Evolutionary conservation across 768 basidiomycete genomes (phyloP).

Genomic region (Lentinula raphanica): DNA sequence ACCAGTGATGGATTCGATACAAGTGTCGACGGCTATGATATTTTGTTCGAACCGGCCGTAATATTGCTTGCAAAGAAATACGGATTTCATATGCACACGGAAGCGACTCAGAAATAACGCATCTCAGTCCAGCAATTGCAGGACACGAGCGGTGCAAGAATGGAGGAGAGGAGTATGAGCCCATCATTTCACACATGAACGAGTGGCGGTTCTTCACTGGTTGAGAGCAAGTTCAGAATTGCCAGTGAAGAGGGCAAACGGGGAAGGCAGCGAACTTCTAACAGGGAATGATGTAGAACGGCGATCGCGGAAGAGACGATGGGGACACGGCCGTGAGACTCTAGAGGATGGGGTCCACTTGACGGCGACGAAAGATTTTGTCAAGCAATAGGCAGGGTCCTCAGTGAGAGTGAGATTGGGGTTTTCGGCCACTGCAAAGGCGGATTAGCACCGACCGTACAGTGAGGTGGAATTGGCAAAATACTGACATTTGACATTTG

Average conservation of each 20-base stretch:
- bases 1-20: conserved; percentile 51
- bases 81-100: conserved; percentile 52
- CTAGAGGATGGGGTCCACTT: conserved; percentile 73
- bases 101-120: conserved; percentile 52
- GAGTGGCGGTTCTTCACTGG: conserved; percentile 28
- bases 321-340: conserved; percentile 57
- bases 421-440: too few relatives aligned
- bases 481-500: too few relatives aligned
- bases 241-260: conserved; percentile 26
- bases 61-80: conserved; percentile 51
- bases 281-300: conserved; percentile 31
- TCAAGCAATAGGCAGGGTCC: too few relatives aligned
- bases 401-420: too few relatives aligned
- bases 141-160: conserved; percentile 63
- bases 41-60: conserved; percentile 52
- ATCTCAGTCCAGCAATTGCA: conserved; percentile 54
- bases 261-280: conserved; percentile 19
- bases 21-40: conserved; percentile 49
- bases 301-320: conserved; percentile 63
- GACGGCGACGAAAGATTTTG: conserved; percentile 45
- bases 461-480: too few relatives aligned
- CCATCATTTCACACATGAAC: conserved; percentile 55
- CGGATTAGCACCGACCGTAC: too few relatives aligned
- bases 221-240: conserved; percentile 24
- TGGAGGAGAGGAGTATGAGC: conserved; percentile 43